Evolutionary conservation across 2,329 filamentous ascomycete species (phyloP).

Genomic region (Cercospora sp.): DNA sequence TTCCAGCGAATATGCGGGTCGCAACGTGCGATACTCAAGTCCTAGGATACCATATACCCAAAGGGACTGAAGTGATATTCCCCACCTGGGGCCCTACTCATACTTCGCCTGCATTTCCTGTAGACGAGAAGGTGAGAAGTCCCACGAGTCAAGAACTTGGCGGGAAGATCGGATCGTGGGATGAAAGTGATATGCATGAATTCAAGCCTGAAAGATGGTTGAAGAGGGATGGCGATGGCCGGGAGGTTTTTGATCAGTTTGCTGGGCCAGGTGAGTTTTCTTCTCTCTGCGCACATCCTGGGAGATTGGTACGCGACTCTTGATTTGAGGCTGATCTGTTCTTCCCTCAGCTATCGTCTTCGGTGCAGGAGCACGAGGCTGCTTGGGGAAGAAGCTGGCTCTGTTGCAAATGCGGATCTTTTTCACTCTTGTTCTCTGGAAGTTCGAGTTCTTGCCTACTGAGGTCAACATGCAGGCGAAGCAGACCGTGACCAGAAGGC

Average conservation of each 20-base stretch:
- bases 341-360: background rate
- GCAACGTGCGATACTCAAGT: background rate
- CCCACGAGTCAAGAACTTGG: background rate
- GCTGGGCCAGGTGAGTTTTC: background rate
- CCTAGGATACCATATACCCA: background rate
- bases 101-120: background rate
- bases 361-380: conserved; percentile 8
- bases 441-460: conserved; percentile 33
- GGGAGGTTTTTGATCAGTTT: background rate
- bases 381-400: conserved; percentile 8
- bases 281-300: background rate
- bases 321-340: too few species aligned
- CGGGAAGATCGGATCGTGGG: conserved; percentile 3
- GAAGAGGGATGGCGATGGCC: background rate
- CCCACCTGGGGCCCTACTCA: background rate
- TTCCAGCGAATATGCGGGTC: background rate
- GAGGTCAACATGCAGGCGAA: background rate
- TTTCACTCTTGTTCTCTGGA: conserved; percentile 1
- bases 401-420: conserved; percentile 9
- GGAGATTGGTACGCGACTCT: too few species aligned
- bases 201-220: conserved; percentile 11
- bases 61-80: conserved; percentile 6
- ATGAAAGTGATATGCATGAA: background rate
- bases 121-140: background rate
- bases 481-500: background rate